Evolutionary conservation across 2,329 filamentous ascomycete genomes (phyloP), one percentile per base, ranked within the genome.

Genomic region (Verticillium albo-atrum): DNA sequence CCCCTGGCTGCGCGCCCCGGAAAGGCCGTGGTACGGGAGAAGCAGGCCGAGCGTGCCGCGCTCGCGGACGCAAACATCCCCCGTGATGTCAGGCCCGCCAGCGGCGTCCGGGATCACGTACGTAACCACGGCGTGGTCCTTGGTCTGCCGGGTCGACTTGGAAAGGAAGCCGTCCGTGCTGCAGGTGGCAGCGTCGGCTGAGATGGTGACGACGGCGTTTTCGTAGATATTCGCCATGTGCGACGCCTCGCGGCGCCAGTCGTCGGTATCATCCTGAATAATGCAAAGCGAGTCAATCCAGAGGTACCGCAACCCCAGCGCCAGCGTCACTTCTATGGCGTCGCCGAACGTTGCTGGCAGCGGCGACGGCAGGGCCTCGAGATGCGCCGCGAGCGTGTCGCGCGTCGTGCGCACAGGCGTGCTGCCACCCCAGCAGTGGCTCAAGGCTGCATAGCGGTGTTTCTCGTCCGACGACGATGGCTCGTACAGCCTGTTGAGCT

Each of bases 261-360:
- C 65, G 2, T 37, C 58, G 0, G 34, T 20, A 3, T 57, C 58
- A 30, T 66, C 65, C 32, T 73, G 71, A n/a, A 71, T 35, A 9
- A 73, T 72, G 37, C 71, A 73, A 1, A 73, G 53, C 4, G 69
- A 67, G 60, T 74, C 69, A 28, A 73, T 70, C 72, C 72, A 74
- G 1, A 74, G 51, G 54, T 70, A 73, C 1, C 51, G 42, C 9
- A 71, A 28, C 0, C 58, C 55, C 3, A 73, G 65, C 4, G 56
- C 30, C 1, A 64, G 63, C 4, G 68, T 62, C 5, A 72, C 58
- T 0, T 26, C n/a, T 30, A 75, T 65, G 2, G 68, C 67, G 37
- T 73, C 68, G 4, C 55, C 60, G n/a, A 72, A 68, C 6, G 65
- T 67, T 4, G 50, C 56, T 10, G 65, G 65, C 1, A 68, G 60